Evolutionary conservation across 2,329 filamentous ascomycete genomes (phyloP).

Genomic region (Alternaria rosae): DNA sequence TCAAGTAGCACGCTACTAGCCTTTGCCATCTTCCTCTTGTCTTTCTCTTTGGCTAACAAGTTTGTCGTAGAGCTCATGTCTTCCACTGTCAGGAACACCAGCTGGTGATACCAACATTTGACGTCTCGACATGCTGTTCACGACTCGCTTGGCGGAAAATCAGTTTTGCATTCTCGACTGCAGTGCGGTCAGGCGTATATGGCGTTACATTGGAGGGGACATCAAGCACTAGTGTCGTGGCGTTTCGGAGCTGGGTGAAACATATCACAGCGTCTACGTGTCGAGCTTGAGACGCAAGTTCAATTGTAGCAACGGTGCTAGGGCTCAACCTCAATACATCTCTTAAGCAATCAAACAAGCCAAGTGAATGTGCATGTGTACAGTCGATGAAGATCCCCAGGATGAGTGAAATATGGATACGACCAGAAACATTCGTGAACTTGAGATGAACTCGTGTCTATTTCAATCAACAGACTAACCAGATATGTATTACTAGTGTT

Average conservation of each 20-base stretch:
- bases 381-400: neutral
- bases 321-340: neutral
- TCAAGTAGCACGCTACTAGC: conserved; percentile 47
- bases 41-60: conserved; percentile 20
- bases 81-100: conserved; percentile 20
- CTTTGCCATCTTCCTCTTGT: neutral
- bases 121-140: neutral
- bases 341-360: neutral
- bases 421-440: neutral
- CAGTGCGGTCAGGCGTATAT: conserved; percentile 31
- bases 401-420: neutral
- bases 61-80: conserved; percentile 25
- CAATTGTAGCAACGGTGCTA: neutral
- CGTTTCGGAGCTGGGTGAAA: conserved; percentile 6
- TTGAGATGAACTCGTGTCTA: neutral
- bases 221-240: conserved; percentile 2
- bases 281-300: neutral
- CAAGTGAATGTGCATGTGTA: neutral
- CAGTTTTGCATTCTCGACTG: conserved; percentile 18
- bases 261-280: neutral
- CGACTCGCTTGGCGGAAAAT: conserved; percentile 1
- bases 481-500: neutral
- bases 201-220: conserved; percentile 11
- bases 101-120: conserved; percentile 14
- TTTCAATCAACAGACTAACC: neutral